Evolutionary conservation across 441 rosid species (phyloP).

Genomic region (Geranium incanum): DNA sequence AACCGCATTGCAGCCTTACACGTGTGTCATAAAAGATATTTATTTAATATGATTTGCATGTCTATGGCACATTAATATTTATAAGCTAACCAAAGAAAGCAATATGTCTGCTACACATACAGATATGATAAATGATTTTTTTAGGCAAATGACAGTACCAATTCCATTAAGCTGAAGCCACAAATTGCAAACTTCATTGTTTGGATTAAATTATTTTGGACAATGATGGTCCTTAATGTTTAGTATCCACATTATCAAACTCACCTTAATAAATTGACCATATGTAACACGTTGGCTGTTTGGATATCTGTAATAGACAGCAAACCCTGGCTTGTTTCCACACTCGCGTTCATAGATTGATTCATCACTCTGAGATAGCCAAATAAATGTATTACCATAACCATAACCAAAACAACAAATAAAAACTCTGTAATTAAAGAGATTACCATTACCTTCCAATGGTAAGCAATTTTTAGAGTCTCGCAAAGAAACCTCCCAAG

Average conservation of each 20-base stretch:
- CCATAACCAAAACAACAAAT: background rate
- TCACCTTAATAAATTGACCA: slow-evolving; percentile 98
- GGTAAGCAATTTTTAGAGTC: slow-evolving; percentile 91
- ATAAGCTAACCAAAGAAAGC: background rate
- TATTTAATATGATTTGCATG: background rate
- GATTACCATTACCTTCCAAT: slow-evolving; percentile 75
- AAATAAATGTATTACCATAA: slow-evolving; percentile 7
- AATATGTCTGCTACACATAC: background rate
- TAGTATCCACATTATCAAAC: slow-evolving; percentile 16
- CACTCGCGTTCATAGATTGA: slow-evolving; percentile 92
- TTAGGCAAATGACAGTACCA: background rate
- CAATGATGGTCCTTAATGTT: background rate
- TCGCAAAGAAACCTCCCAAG: slow-evolving; percentile 92
- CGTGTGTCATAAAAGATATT: background rate
- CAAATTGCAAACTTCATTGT: background rate
- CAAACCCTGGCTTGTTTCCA: slow-evolving; percentile 99
- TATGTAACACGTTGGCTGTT: slow-evolving; percentile 97
- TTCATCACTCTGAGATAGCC: slow-evolving; percentile 72
- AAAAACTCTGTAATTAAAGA: background rate
- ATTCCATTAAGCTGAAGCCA: background rate
- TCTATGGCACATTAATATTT: background rate
- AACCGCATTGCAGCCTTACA: background rate
- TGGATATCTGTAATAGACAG: slow-evolving; percentile 94
- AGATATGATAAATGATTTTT: background rate
- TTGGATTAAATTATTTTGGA: background rate